These are phyloP conservation scores for Fusarium sp. DNA, from an alignment of 2,329 filamentous ascomycete species.

Conservation along the genomic window DNA sequence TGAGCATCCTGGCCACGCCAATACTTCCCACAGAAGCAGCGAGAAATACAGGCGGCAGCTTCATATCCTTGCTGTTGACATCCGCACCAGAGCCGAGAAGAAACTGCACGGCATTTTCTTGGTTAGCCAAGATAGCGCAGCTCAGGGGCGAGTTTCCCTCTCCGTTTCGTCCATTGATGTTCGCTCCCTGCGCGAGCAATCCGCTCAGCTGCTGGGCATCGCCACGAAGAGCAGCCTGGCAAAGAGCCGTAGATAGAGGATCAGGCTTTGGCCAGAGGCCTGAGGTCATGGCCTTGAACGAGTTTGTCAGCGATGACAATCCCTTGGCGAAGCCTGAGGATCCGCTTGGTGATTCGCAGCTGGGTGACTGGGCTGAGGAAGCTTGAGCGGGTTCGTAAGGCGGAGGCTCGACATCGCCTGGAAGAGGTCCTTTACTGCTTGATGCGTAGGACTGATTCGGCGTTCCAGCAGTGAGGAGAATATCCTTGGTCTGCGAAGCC, in stretches of 20 bases:
- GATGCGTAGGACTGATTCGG: constrained; percentile 21
- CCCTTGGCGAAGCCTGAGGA: constrained; percentile 39
- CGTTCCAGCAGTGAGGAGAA: constrained; percentile 21
- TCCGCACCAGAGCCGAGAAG: constrained; percentile 53
- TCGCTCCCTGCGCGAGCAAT: constrained; percentile 53
- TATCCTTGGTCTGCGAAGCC: constrained; percentile 35
- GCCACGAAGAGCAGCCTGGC: constrained; percentile 52
- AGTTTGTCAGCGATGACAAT: constrained; percentile 51
- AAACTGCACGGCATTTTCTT: constrained; percentile 51
- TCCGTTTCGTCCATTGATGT: constrained; percentile 55
- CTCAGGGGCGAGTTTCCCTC: constrained; percentile 53
- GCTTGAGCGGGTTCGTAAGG: constrained; percentile 43
- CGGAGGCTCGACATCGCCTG: constrained; percentile 38
- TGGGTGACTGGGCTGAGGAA: constrained; percentile 18
- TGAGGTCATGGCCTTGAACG: constrained; percentile 55
- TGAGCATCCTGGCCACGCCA: constrained; percentile 47
- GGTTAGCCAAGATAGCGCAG: constrained; percentile 52
- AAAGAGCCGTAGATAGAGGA: constrained; percentile 55
- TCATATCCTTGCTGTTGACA: constrained; percentile 38
- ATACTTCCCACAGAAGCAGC: constrained; percentile 51
- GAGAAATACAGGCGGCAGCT: constrained; percentile 53
- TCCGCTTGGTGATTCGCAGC: constrained; percentile 14
- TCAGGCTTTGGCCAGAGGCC: constrained; percentile 53
- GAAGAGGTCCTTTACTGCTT: constrained; percentile 34
- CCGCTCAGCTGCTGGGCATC: constrained; percentile 53